Evolutionary conservation across 1,139 yeast species (phyloP), one percentile per base, ranked within the genome.

Genomic region (Yamadazyma buinensis): DNA sequence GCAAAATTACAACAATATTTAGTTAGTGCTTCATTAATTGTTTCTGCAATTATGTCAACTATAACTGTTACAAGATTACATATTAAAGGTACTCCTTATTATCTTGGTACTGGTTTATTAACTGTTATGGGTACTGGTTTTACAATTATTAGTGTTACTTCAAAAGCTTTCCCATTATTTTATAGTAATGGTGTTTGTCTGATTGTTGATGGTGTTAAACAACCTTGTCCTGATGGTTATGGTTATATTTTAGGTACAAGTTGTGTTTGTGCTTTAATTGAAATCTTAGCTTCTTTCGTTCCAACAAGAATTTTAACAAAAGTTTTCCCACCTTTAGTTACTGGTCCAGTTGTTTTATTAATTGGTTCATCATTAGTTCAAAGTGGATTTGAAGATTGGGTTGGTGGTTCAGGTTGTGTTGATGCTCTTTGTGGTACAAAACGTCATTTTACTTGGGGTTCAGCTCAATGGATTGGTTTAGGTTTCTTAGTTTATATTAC

Each of bases 121-220:
- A 83, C 94, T 7, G 95, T 88, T 28, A 92, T 87, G 20, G 97
- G 96, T 41, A 84, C 94, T 11, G 82, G 94, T 0, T 88, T 88
- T 57, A 88, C 95, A 15, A 85, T 95, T 28, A 83, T 88, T 52
- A 73, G 92, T 13, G 82, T 88, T 48, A 94, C 84, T 34, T 57
- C 77, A 8, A 80, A 79, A 32, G 84, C 87, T 4, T 64, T 87
- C 45, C 92, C 95, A 8, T 65, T 81, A 59, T 84, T 87, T 94
- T 88, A 88, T 61, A 49, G 53, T 7, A 69, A 66, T 34, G 97
- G 96, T 0, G 61, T 59, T 35, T 88, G 96, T 60, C 80, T 84
- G 2, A 46, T 55, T 3, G 71, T 69, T 7, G 77, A 74, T 40
- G 92, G 92, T 11, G 77, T 75, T 3, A 49, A 58, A n/a, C 68